Evolutionary conservation across 352 stramenopile species (phyloP), one percentile per base, ranked within the genome.

Genomic region (Pilasporangium apinafurcum): DNA sequence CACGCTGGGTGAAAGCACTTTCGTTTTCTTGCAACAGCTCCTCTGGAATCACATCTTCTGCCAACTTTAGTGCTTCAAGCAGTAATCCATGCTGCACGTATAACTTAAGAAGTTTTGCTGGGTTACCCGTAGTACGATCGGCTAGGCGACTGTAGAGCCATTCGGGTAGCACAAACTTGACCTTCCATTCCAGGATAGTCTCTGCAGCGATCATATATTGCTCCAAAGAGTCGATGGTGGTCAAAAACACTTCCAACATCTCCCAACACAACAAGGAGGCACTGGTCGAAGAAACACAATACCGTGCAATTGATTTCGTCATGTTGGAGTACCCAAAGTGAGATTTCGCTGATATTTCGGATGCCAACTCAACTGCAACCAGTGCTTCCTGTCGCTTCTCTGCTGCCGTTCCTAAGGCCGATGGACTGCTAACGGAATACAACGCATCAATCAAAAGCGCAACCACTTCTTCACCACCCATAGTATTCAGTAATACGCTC

Each of bases 261-360:
- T 72, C 68, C 75, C 75, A 87, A 17, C 75, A 62, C 33, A 84
- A 48, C 22, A 65, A 41, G 38, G 72, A 37, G 52, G 62, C 4
- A 20, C 55, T 32, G 9, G 71, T 57, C 1, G 58, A 63, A 1
- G 70, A 58, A 24, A 84, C 73, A 18, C 76, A 89, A 35, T 83
- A 85, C 14, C 73, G 70, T 22, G 71, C 59, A 13, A 89, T 44
- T 6, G 74, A 90, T 41, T 76, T 82, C 12, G 68, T 90, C 44
- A 90, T 59, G 29, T 65, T 56, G 12, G 25, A 55, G 25, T 70
- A 53, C 8, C 44, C 35, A 7, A 59, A 16, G 16, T 38, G 20
- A 26, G 51, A 51, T 44, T 62, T 62, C 33, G 38, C 36, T 5
- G 60, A 61, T 50, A 89, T 84, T 7, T 76, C 62, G 2, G 70